These are phyloP conservation scores for Xylariaceae sp. DNA, from an alignment of 2,329 filamentous ascomycete genomes.

Conservation along the genomic window DNA sequence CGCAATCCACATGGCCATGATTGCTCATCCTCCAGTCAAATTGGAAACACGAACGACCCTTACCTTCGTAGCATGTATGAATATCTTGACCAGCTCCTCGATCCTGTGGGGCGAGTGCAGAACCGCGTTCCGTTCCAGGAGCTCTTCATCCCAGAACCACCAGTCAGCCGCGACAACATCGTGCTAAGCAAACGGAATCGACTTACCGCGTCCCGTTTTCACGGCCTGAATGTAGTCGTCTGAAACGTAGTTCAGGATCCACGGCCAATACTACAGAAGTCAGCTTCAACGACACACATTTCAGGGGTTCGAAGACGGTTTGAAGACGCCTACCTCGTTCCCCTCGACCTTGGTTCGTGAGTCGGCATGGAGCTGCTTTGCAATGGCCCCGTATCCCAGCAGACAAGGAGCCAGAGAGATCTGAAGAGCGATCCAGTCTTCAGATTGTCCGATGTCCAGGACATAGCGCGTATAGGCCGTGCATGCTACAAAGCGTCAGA, in stretches of 20 bases:
- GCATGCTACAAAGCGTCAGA: slow-evolving; percentile 32
- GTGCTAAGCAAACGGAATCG: neutral
- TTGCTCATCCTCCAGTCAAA: neutral
- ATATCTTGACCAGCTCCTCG: slow-evolving; percentile 78
- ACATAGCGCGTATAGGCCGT: slow-evolving; percentile 77
- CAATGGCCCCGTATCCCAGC: slow-evolving; percentile 82
- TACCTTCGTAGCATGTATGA: slow-evolving; percentile 81
- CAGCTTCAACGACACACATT: neutral
- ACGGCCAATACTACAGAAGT: slow-evolving; percentile 64
- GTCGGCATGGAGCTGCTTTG: slow-evolving; percentile 61
- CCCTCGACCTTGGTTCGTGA: slow-evolving; percentile 54
- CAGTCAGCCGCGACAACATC: neutral
- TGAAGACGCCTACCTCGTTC: slow-evolving; percentile 42
- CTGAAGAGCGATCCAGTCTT: slow-evolving; percentile 84
- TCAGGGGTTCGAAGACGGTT: too few species aligned
- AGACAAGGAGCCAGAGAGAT: slow-evolving; percentile 80
- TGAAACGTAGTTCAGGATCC: slow-evolving; percentile 84
- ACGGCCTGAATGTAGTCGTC: slow-evolving; percentile 75
- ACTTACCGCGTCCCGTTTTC: slow-evolving; percentile 60
- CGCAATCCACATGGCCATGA: neutral
- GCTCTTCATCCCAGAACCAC: slow-evolving; percentile 40
- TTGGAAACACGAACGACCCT: slow-evolving; percentile 23
- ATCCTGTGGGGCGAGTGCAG: slow-evolving; percentile 68
- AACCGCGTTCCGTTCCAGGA: slow-evolving; percentile 71
- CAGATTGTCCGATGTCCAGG: slow-evolving; percentile 78